Conservation (phyloP, 2,329 filamentous ascomycete species). For the Lachnellula willkommii region DNA sequence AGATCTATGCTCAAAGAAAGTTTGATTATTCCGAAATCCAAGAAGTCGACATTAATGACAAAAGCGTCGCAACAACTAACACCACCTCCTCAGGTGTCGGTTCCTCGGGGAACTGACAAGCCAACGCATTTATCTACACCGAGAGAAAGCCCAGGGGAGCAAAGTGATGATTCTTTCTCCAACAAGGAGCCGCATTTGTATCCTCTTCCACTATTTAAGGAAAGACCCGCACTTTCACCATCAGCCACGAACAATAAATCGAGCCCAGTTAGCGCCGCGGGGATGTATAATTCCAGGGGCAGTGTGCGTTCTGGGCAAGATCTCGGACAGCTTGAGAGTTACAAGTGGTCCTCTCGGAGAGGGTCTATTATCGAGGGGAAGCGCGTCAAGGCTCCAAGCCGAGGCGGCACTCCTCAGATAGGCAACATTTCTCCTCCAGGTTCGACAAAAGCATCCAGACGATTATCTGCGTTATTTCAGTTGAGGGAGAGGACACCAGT, state of each 20-base stretch:
- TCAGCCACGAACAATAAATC: too few species aligned
- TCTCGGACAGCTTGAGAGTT: neutral
- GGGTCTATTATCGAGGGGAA: neutral
- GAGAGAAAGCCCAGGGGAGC: neutral
- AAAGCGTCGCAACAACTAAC: conserved; percentile 1
- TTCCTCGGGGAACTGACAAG: neutral
- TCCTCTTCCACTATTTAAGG: too few species aligned
- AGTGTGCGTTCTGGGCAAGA: neutral
- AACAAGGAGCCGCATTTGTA: neutral
- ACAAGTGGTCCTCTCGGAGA: neutral
- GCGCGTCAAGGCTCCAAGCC: conserved; percentile 1
- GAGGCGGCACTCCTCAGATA: neutral
- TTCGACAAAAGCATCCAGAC: conserved; percentile 9
- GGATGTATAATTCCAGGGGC: too few species aligned
- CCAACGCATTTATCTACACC: neutral
- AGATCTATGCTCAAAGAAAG: neutral
- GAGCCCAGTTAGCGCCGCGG: too few species aligned
- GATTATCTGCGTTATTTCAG: conserved; percentile 6
- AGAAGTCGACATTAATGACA: conserved; percentile 1
- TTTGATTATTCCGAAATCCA: neutral
- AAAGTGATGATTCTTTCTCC: neutral
- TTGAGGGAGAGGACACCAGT: conserved; percentile 3
- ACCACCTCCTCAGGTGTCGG: conserved; percentile 1
- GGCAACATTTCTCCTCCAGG: conserved; percentile 3
- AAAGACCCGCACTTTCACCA: too few species aligned